These are phyloP conservation scores for Friedmanniomyces endolithicus DNA, from an alignment of 495 filamentous ascomycete species.

Conservation along the genomic window DNA sequence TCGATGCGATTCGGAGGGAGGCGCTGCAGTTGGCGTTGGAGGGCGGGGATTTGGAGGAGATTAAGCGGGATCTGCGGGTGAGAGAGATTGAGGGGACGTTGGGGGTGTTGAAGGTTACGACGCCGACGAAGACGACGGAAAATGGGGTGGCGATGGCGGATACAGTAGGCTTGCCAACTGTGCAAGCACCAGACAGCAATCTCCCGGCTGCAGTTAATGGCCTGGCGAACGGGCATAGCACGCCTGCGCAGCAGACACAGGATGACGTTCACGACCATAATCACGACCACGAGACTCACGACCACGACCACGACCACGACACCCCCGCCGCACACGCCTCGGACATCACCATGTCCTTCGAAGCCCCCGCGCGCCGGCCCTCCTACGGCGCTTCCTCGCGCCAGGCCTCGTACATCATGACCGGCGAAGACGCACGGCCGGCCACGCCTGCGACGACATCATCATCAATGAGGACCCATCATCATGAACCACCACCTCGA, in stretches of 20 bases:
- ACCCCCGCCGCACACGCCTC: neutral
- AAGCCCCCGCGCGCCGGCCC: neutral
- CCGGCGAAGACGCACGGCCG: neutral
- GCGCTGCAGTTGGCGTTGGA: conserved; percentile 63
- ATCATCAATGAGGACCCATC: too few relatives aligned
- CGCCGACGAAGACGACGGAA: conserved; percentile 20
- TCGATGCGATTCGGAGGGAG: conserved; percentile 72
- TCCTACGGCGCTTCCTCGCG: neutral
- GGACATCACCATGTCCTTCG: conserved; percentile 8
- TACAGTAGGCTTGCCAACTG: conserved; percentile 39
- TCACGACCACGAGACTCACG: neutral
- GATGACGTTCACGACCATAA: neutral
- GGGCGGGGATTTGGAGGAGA: conserved; percentile 62
- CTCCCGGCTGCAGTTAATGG: conserved; percentile 18
- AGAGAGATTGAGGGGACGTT: conserved; percentile 77
- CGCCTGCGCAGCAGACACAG: conserved; percentile 9
- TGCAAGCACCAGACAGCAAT: conserved; percentile 13
- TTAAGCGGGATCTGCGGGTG: conserved; percentile 56
- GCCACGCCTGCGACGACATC: too few relatives aligned
- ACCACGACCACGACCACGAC: neutral
- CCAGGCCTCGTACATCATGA: neutral
- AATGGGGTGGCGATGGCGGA: conserved; percentile 21
- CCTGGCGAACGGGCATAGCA: neutral
- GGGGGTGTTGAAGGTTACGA: conserved; percentile 68
- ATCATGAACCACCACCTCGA: too few relatives aligned